phyloP scores from a whole-genome alignment of 148 eudicot species.

The Rhododendron simsii region DNA sequence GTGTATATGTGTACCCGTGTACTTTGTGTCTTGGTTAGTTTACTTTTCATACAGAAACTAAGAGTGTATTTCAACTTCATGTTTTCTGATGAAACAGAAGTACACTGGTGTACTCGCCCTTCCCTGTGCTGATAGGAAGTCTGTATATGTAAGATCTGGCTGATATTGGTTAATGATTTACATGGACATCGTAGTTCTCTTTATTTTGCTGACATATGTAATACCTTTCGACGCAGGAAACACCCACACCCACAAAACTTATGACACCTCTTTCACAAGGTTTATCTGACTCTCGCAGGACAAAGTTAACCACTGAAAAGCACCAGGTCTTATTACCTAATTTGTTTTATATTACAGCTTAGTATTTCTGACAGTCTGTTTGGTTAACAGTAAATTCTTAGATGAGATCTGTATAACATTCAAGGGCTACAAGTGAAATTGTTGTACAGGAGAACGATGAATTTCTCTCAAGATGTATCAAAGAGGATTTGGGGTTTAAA shows the following conservation, averaged over 20 bases:
- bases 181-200: not conserved
- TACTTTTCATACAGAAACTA: not conserved
- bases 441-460: constrained; percentile 69
- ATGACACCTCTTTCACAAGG: constrained; percentile 52
- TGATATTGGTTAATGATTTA: not conserved
- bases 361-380: not conserved
- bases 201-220: not conserved
- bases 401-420: not conserved
- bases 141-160: constrained; percentile 55
- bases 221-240: constrained; percentile 48
- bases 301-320: constrained; percentile 66
- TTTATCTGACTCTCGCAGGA: constrained; percentile 66
- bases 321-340: constrained; percentile 56
- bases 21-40: not conserved
- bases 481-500: constrained; percentile 88
- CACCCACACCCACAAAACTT: constrained; percentile 77
- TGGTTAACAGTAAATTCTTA: constrained; percentile 2
- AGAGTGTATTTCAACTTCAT: not conserved
- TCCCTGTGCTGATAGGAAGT: constrained; percentile 55
- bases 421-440: constrained; percentile 9
- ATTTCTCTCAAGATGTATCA: constrained; percentile 77
- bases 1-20: not conserved
- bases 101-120: constrained; percentile 55
- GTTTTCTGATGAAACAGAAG: constrained; percentile 44
- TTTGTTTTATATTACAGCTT: not conserved